Evolutionary conservation across 164 flowering plant species (phyloP).

Genomic region (Kingdonia uniflora): DNA sequence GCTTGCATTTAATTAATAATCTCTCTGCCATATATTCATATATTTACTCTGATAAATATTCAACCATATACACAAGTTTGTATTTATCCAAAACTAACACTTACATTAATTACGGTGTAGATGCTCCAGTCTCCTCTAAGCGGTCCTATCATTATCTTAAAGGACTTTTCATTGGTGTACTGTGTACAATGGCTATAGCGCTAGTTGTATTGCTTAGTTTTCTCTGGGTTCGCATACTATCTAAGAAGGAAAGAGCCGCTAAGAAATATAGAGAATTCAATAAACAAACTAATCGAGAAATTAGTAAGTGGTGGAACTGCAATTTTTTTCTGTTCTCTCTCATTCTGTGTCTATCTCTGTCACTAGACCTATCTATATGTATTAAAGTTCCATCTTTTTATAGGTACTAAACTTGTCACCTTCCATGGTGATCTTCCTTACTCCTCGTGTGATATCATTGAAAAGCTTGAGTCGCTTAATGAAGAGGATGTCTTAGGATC

Average conservation of each 20-base stretch:
- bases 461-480: conserved; percentile 78
- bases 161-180: conserved; percentile 66
- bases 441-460: conserved; percentile 72
- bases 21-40: no score
- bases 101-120: conserved; percentile 1
- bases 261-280: conserved; percentile 71
- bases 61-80: no score
- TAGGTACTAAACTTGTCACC: conserved; percentile 81
- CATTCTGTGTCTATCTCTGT: not conserved
- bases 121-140: conserved; percentile 45
- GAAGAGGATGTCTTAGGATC: conserved; percentile 90
- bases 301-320: conserved; percentile 34
- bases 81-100: no score
- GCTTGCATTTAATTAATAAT: no score
- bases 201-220: conserved; percentile 46
- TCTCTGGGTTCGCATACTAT: conserved; percentile 55
- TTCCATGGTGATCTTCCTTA: conserved; percentile 97
- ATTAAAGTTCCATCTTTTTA: not conserved
- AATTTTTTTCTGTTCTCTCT: not conserved
- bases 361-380: no score
- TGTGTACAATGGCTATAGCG: conserved; percentile 50
- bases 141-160: conserved; percentile 58
- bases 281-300: conserved; percentile 52
- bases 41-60: no score
- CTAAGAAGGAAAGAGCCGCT: conserved; percentile 71